Conservation (phyloP, 2,329 filamentous ascomycete genomes). For the Gaeumannomyces sp. region DNA sequence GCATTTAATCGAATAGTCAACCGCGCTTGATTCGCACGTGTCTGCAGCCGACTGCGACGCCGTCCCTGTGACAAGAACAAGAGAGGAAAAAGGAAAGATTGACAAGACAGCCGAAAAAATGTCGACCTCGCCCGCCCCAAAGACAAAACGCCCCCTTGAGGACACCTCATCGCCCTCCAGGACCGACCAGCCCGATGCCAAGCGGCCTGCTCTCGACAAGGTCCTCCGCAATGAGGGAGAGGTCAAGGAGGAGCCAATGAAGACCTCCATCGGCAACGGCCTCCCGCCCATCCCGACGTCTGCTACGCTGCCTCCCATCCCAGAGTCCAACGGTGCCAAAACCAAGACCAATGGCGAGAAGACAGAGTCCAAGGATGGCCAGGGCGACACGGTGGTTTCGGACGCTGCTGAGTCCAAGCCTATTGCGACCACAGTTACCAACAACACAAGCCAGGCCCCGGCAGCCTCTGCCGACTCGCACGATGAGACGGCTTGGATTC, state of each 20-base stretch:
- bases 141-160: slow-evolving; percentile 88
- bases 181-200: slow-evolving; percentile 91
- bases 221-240: slow-evolving; percentile 64
- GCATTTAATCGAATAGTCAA: slow-evolving; percentile 35
- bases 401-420: slow-evolving; percentile 55
- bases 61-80: slow-evolving; percentile 30
- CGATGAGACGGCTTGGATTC: slow-evolving; percentile 94
- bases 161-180: slow-evolving; percentile 93
- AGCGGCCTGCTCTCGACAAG: slow-evolving; percentile 94
- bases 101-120: slow-evolving; percentile 49
- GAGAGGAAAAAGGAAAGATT: slow-evolving; percentile 38
- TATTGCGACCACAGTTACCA: slow-evolving; percentile 32
- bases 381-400: slow-evolving; percentile 63
- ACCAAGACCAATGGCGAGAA: slow-evolving; percentile 45
- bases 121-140: slow-evolving; percentile 64
- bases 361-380: slow-evolving; percentile 45
- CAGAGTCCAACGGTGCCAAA: slow-evolving; percentile 43
- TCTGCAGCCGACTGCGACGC: slow-evolving; percentile 2
- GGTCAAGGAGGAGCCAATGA: slow-evolving; percentile 32
- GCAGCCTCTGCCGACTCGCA: slow-evolving; percentile 52
- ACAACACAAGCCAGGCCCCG: slow-evolving; percentile 32
- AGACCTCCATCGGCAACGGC: slow-evolving; percentile 30
- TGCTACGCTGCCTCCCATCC: slow-evolving; percentile 16
- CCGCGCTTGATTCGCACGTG: slow-evolving; percentile 16
- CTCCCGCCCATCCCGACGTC: slow-evolving; percentile 17